phyloP scores from a whole-genome alignment of 495 filamentous ascomycete genomes.

The Daldinia vernicosa region DNA sequence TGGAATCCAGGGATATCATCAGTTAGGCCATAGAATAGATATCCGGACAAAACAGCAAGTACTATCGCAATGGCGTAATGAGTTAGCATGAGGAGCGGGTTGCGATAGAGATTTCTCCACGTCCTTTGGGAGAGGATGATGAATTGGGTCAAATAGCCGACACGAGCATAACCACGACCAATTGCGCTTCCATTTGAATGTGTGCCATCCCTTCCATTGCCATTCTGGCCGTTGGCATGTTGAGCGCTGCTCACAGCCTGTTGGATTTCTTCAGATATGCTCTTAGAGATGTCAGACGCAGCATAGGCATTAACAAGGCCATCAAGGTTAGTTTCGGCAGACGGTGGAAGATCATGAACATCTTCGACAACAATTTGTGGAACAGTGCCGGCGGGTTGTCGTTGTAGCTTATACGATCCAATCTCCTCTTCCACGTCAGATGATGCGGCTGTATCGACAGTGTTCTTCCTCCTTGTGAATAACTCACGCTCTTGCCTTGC shows the following conservation, averaged over 20 bases:
- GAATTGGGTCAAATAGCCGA: slow-evolving; percentile 84
- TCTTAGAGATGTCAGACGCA: slow-evolving; percentile 78
- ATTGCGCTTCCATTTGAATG: slow-evolving; percentile 60
- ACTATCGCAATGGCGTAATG: slow-evolving; percentile 99
- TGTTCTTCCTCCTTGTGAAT: slow-evolving; percentile 80
- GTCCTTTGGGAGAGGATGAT: slow-evolving; percentile 87
- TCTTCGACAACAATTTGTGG: slow-evolving; percentile 71
- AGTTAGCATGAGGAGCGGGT: slow-evolving; percentile 98
- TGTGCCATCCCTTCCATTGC: slow-evolving; percentile 64
- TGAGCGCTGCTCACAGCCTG: slow-evolving; percentile 67
- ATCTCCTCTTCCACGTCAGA: slow-evolving; percentile 68
- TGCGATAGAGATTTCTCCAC: slow-evolving; percentile 97
- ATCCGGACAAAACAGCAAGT: slow-evolving; percentile 91
- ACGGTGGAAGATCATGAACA: slow-evolving; percentile 78
- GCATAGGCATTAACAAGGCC: slow-evolving; percentile 77
- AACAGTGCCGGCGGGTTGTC: slow-evolving; percentile 67
- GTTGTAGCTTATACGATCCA: slow-evolving; percentile 70
- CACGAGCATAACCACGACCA: slow-evolving; percentile 80
- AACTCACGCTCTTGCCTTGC: slow-evolving; percentile 88
- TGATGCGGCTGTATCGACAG: slow-evolving; percentile 72
- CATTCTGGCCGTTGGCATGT: slow-evolving; percentile 71
- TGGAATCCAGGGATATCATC: slow-evolving; percentile 98
- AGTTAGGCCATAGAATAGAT: slow-evolving; percentile 94
- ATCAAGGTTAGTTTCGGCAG: slow-evolving; percentile 84
- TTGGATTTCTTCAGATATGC: slow-evolving; percentile 83